These are phyloP conservation scores for Auricularia sp. DNA, from an alignment of 768 basidiomycete species.

Conservation along the genomic window DNA sequence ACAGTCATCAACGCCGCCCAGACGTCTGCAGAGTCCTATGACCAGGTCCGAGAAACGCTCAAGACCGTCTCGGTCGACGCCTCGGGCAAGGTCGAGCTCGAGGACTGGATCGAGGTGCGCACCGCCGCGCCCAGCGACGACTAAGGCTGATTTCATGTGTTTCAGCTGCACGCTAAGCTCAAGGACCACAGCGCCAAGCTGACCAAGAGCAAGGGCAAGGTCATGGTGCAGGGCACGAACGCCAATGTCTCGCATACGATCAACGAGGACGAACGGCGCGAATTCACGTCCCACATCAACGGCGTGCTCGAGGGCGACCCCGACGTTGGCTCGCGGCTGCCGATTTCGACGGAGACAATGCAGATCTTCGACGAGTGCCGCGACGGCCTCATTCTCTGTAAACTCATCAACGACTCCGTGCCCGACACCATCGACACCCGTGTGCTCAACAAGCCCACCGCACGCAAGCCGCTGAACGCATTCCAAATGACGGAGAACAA, in stretches of 20 bases:
- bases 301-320: slow-evolving; percentile 82
- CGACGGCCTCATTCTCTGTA: slow-evolving; percentile 93
- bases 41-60: slow-evolving; percentile 78
- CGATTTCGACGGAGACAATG: slow-evolving; percentile 94
- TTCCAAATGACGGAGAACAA: slow-evolving; percentile 99
- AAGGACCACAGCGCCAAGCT: slow-evolving; percentile 28
- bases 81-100: slow-evolving; percentile 90
- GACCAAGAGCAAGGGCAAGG: slow-evolving; percentile 71
- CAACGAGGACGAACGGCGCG: slow-evolving; percentile 89
- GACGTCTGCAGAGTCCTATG: slow-evolving; percentile 77
- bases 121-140: not conserved
- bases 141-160: not conserved
- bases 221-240: slow-evolving; percentile 89
- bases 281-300: slow-evolving; percentile 99
- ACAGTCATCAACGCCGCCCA: slow-evolving; percentile 71
- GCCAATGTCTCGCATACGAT: slow-evolving; percentile 94
- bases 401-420: slow-evolving; percentile 98
- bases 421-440: slow-evolving; percentile 98
- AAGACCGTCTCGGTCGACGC: slow-evolving; percentile 92
- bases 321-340: slow-evolving; percentile 72
- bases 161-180: slow-evolving; percentile 75
- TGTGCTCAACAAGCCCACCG: slow-evolving; percentile 83
- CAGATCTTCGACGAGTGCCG: slow-evolving; percentile 95
- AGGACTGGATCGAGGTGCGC: slow-evolving; percentile 94
- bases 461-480: slow-evolving; percentile 80